Percentiles rank a stretch among this genome's conserved stretches.
Conservation (phyloP, 441 rosid genomes). For the Manihot esculenta region DNA sequence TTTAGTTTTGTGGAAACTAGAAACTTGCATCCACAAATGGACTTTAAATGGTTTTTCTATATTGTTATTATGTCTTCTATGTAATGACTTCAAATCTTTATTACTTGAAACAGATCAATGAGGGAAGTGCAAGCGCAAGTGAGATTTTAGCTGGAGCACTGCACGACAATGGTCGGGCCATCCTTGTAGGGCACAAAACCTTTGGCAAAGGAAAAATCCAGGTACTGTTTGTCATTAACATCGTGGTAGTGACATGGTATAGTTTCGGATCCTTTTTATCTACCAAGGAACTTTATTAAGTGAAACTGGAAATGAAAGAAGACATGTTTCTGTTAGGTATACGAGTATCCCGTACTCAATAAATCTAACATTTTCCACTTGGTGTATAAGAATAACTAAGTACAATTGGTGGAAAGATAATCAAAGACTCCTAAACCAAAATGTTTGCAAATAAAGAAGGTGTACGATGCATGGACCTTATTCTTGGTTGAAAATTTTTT, state of each 20-base stretch:
- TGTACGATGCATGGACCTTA: background rate
- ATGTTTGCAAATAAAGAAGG: background rate
- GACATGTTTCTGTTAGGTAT: too few relatives aligned
- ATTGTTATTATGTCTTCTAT: background rate
- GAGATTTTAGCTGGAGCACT: slow-evolving; percentile 94
- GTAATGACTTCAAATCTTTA: background rate
- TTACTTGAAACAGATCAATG: slow-evolving; percentile 60
- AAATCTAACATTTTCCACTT: background rate
- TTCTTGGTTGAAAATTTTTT: background rate
- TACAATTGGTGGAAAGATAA: background rate
- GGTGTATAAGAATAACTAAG: background rate
- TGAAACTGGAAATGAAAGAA: too few relatives aligned
- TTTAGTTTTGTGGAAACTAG: too few relatives aligned
- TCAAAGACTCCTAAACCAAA: background rate
- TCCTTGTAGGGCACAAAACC: slow-evolving; percentile 81
- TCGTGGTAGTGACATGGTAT: too few relatives aligned
- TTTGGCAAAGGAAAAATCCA: slow-evolving; percentile 93
- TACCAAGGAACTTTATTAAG: too few relatives aligned
- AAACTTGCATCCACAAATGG: background rate
- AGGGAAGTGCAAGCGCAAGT: slow-evolving; percentile 94
- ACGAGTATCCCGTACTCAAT: background rate
- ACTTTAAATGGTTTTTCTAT: background rate
- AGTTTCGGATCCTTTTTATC: too few relatives aligned
- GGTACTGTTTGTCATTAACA: slow-evolving; percentile 34
- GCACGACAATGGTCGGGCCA: slow-evolving; percentile 87